Percentiles rank a stretch among this genome's conserved stretches.
Conservation (phyloP, 768 basidiomycete species). For the Kwoniella sp. region DNA sequence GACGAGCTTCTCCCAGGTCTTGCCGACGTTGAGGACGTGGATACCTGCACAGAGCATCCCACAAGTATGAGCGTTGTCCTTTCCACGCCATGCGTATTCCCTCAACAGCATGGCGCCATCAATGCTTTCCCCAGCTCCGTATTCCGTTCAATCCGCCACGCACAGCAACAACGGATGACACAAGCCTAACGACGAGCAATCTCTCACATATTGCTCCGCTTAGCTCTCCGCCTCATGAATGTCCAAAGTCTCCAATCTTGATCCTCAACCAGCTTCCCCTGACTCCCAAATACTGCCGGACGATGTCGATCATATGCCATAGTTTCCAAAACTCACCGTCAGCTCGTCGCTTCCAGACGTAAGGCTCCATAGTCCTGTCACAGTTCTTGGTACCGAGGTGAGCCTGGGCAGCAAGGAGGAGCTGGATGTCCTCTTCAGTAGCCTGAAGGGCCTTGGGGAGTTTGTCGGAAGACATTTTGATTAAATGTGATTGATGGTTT, state of each 20-base stretch:
- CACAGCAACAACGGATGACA: too few species aligned
- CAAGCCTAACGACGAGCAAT: too few species aligned
- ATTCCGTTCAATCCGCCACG: neutral
- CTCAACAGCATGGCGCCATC: neutral
- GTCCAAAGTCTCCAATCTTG: too few species aligned
- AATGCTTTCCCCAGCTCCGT: neutral
- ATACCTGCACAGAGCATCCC: constrained; percentile 65
- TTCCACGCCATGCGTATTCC: neutral
- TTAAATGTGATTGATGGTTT: constrained; percentile 13
- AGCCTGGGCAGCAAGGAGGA: constrained; percentile 90
- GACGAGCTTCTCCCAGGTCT: constrained; percentile 99
- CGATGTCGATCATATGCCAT: too few species aligned
- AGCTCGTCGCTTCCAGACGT: constrained; percentile 93
- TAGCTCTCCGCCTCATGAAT: too few species aligned
- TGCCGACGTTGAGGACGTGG: constrained; percentile 96
- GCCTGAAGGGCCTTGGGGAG: constrained; percentile 89
- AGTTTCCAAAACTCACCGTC: constrained; percentile 69
- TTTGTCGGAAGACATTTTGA: constrained; percentile 61
- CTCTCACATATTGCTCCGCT: too few species aligned
- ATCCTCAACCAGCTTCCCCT: neutral
- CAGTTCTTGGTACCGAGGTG: constrained; percentile 99
- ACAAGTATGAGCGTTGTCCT: neutral
- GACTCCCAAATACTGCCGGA: neutral
- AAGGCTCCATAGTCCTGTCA: constrained; percentile 98
- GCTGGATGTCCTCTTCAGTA: constrained; percentile 96